phyloP scores from a whole-genome alignment of 2,329 filamentous ascomycete genomes.

The Anisogramma anomala region DNA sequence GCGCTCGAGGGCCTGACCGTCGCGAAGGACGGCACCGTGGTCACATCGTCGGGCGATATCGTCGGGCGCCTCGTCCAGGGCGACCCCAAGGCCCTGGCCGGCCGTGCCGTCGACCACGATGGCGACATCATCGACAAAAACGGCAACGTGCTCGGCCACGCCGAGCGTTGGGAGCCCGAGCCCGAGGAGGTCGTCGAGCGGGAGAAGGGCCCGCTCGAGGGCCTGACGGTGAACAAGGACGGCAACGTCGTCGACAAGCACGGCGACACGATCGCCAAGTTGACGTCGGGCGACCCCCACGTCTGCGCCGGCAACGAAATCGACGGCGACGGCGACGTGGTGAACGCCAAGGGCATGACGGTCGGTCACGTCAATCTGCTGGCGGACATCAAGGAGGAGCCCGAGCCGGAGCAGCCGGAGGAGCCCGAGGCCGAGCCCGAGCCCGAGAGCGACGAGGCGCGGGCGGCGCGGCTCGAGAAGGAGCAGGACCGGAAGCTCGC shows the following conservation, averaged over 20 bases:
- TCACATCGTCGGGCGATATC: conserved; percentile 54
- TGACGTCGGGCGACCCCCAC: conserved; percentile 55
- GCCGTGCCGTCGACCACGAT: conserved; percentile 67
- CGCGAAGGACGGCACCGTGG: conserved; percentile 56
- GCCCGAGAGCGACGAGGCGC: conserved; percentile 47
- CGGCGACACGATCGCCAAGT: conserved; percentile 51
- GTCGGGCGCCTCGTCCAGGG: conserved; percentile 63
- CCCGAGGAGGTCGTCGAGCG: conserved; percentile 39
- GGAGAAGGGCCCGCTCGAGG: conserved; percentile 39
- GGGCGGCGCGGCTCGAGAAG: conserved; percentile 42
- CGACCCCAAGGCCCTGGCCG: conserved; percentile 59
- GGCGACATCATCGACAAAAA: conserved; percentile 74
- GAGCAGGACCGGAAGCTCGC: conserved; percentile 67
- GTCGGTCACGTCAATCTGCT: conserved; percentile 59
- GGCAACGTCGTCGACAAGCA: conserved; percentile 48
- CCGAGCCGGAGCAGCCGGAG: conserved; percentile 39
- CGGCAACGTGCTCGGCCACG: conserved; percentile 45
- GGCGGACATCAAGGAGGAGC: conserved; percentile 37
- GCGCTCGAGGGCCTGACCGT: conserved; percentile 55
- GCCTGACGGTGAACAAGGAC: conserved; percentile 45
- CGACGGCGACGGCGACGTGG: conserved; percentile 59
- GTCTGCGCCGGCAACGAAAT: conserved; percentile 58
- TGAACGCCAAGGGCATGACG: conserved; percentile 55
- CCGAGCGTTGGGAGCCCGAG: conserved; percentile 42
- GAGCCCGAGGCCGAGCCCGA: conserved; percentile 26